Conservation (phyloP, 108 stramenopile genomes). For the Cyclotella baltica region DNA sequence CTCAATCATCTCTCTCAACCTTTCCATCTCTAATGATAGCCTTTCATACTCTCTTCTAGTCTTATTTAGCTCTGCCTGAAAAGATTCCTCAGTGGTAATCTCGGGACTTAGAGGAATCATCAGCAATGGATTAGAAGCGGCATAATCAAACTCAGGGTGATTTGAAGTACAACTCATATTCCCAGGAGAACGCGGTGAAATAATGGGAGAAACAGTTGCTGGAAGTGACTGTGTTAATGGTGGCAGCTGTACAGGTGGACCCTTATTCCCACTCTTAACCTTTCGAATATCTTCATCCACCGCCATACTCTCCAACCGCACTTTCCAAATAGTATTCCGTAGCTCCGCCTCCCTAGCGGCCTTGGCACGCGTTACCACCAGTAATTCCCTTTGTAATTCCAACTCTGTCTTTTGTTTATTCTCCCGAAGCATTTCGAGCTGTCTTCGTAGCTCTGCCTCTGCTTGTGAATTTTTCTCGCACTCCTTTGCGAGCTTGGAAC, state of each 20-base stretch:
- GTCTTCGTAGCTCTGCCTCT: constrained; percentile 30
- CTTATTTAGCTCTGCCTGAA: constrained; percentile 7
- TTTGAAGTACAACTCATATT: background rate
- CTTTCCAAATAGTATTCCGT: constrained; percentile 32
- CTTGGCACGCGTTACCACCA: constrained; percentile 43
- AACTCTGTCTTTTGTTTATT: constrained; percentile 36
- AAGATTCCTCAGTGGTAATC: background rate
- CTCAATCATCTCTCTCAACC: constrained; percentile 15
- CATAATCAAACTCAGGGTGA: background rate
- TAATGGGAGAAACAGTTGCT: background rate
- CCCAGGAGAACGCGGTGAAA: background rate
- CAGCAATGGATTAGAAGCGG: constrained; percentile 8
- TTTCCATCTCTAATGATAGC: background rate
- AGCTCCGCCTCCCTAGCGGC: constrained; percentile 45
- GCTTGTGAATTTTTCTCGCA: constrained; percentile 29
- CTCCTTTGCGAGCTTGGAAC: constrained; percentile 35
- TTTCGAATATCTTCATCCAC: constrained; percentile 23
- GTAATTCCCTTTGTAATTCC: constrained; percentile 43
- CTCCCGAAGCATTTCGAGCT: constrained; percentile 35
- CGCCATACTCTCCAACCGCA: constrained; percentile 26
- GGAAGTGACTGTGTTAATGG: background rate
- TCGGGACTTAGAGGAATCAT: background rate
- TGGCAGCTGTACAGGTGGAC: background rate
- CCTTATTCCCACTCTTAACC: background rate
- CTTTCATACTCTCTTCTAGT: constrained; percentile 8